Evolutionary conservation across 2,329 filamentous ascomycete species (phyloP), one percentile per base, ranked within the genome.

Genomic region (Alternaria sp.): DNA sequence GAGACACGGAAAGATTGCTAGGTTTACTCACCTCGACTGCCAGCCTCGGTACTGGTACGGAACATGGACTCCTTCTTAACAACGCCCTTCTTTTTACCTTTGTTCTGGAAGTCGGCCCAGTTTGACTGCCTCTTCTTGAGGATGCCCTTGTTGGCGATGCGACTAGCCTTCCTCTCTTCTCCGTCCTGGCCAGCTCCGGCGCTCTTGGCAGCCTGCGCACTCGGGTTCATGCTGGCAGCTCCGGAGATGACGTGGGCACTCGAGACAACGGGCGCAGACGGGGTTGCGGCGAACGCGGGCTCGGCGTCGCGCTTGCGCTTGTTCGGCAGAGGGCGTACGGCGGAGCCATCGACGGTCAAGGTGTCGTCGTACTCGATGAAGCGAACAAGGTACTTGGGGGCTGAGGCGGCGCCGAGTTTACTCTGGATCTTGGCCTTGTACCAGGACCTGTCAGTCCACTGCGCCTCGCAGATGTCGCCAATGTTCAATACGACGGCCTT

Each of bases 61-160:
- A 97, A 97, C 94, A 97, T 97, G 85, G 93, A 97, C 52, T 97
- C 93, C 82, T 97, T 97, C 83, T 95, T 95, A 77, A 93, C 94
- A n/a, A 84, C 82, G 12, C 62, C 62, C 63, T 83, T 79, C 76
- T 88, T 89, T 62, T 73, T 71, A n/a, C 72, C 84, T 79, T 96
- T 97, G 75, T 86, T 85, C 68, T 89, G 91, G 80, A 97, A 99
- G 67, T 96, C 92, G 78, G 97, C 91, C 96, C 96, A 99, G 78
- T 96, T 97, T 75, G 83, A 92, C 84, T 97, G 97, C 75, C 91
- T 91, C 67, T 90, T 92, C 83, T 98, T 95, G 23, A 98, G 86
- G 77, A 96, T 93, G 79, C 94, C 96, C 65, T 90, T 96, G 73
- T 95, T 95, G 83, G 97, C 97, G 62, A 95, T 87, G 80, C 89